Conservation (phyloP, 2,329 filamentous ascomycete genomes). For the Fonsecaea monophora region DNA sequence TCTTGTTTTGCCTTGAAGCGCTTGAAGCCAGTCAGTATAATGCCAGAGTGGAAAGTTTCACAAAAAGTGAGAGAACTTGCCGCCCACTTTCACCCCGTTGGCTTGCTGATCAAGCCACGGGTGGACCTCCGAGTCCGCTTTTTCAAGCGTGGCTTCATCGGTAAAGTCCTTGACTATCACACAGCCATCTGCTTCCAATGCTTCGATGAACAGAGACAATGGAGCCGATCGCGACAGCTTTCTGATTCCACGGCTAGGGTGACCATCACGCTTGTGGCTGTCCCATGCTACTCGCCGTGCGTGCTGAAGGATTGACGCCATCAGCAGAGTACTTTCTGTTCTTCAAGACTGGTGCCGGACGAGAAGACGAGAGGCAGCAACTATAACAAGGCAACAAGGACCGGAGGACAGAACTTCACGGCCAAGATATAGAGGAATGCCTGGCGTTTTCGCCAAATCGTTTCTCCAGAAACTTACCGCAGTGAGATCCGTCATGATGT, state of each 20-base stretch:
- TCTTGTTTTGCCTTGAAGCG: slow-evolving; percentile 46
- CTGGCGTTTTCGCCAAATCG: slow-evolving; percentile 22
- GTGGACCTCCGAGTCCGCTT: slow-evolving; percentile 42
- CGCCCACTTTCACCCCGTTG: slow-evolving; percentile 40
- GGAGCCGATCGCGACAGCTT: slow-evolving; percentile 32
- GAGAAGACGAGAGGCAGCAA: neutral
- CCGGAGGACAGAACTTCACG: neutral
- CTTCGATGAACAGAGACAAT: slow-evolving; percentile 43
- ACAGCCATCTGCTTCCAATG: slow-evolving; percentile 46
- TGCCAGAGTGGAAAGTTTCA: slow-evolving; percentile 5
- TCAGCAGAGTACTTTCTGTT: slow-evolving; percentile 17
- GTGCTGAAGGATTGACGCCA: slow-evolving; percentile 32
- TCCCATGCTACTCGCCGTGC: slow-evolving; percentile 29
- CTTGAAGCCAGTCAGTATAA: slow-evolving; percentile 28
- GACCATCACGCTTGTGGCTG: slow-evolving; percentile 12
- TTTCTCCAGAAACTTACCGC: slow-evolving; percentile 31
- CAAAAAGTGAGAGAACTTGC: slow-evolving; percentile 8
- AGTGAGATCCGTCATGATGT: slow-evolving; percentile 30
- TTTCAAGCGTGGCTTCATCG: slow-evolving; percentile 39
- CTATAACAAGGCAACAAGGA: neutral
- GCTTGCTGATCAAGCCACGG: slow-evolving; percentile 43
- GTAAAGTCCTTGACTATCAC: slow-evolving; percentile 47
- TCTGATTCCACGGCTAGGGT: slow-evolving; percentile 17
- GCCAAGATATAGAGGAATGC: neutral
- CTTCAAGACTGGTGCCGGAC: neutral